phyloP scores from a whole-genome alignment of 1,284 basidiomycete genomes.

The Pseudozyma sp. region DNA sequence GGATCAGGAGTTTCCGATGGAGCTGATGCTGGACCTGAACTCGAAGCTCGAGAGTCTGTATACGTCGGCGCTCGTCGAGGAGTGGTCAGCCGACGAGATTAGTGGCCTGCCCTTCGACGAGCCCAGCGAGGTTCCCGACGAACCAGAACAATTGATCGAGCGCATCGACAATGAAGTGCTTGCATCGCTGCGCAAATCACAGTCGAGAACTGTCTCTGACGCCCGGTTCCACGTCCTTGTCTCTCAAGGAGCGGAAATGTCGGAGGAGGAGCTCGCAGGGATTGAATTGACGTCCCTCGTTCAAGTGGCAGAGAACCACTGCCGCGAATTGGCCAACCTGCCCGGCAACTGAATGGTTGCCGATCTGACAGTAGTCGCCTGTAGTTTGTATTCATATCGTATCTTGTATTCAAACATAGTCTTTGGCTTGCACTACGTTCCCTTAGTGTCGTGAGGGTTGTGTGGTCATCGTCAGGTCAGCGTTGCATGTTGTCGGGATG shows the following conservation, averaged over 20 bases:
- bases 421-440: too few relatives aligned
- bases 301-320: conserved; percentile 9
- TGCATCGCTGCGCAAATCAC: conserved; percentile 22
- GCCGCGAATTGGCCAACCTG: conserved; percentile 14
- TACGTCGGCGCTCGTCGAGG: conserved; percentile 19
- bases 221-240: conserved; percentile 41
- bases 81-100: conserved; percentile 24
- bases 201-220: conserved; percentile 6
- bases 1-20: conserved; percentile 25
- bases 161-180: conserved; percentile 39
- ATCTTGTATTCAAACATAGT: too few relatives aligned
- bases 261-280: conserved; percentile 25
- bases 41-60: conserved; percentile 28
- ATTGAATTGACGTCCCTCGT: conserved; percentile 20
- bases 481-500: too few relatives aligned
- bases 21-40: conserved; percentile 34
- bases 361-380: too few relatives aligned
- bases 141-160: conserved; percentile 30
- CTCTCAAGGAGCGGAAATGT: conserved; percentile 1
- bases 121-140: conserved; percentile 29
- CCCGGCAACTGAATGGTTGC: conserved; percentile 22
- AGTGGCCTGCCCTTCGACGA: conserved; percentile 31
- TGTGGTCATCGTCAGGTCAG: too few relatives aligned
- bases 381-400: too few relatives aligned
- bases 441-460: too few relatives aligned